Conservation (phyloP, 352 stramenopile species). For the Globisporangium carolinianum region DNA sequence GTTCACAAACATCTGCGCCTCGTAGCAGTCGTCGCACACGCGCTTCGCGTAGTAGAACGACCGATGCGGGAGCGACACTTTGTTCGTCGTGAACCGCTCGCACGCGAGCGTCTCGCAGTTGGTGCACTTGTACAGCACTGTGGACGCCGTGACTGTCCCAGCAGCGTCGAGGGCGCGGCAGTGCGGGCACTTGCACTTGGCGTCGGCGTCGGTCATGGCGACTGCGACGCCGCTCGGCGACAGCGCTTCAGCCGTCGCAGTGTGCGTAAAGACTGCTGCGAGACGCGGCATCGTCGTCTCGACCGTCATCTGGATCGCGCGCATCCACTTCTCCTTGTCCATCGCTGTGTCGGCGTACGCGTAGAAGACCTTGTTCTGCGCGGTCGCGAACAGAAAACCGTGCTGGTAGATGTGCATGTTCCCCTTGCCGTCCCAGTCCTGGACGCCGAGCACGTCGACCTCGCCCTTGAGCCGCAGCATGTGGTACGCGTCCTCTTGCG, state of each 20-base stretch:
- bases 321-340: constrained; percentile 89
- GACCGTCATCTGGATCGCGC: constrained; percentile 80
- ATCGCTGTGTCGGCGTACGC: constrained; percentile 83
- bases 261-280: constrained; percentile 38
- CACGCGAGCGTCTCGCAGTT: constrained; percentile 77
- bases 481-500: constrained; percentile 87
- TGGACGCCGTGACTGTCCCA: constrained; percentile 20
- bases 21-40: constrained; percentile 81
- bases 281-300: constrained; percentile 75
- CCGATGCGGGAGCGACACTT: constrained; percentile 70
- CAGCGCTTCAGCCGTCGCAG: constrained; percentile 31
- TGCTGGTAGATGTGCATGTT: constrained; percentile 90
- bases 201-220: constrained; percentile 45
- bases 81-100: constrained; percentile 77
- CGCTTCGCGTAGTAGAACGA: constrained; percentile 80
- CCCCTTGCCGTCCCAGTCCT: constrained; percentile 89
- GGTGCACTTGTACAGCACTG: constrained; percentile 76
- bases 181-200: constrained; percentile 60
- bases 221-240: constrained; percentile 49
- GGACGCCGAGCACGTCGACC: constrained; percentile 83
- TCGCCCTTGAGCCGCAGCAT: constrained; percentile 84
- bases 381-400: constrained; percentile 84
- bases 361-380: constrained; percentile 88
- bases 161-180: constrained; percentile 38
- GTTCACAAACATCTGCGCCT: constrained; percentile 81